Base-by-base conservation (phyloP, 176 grass and related monocot species). In the Luzula sylvatica region DNA sequence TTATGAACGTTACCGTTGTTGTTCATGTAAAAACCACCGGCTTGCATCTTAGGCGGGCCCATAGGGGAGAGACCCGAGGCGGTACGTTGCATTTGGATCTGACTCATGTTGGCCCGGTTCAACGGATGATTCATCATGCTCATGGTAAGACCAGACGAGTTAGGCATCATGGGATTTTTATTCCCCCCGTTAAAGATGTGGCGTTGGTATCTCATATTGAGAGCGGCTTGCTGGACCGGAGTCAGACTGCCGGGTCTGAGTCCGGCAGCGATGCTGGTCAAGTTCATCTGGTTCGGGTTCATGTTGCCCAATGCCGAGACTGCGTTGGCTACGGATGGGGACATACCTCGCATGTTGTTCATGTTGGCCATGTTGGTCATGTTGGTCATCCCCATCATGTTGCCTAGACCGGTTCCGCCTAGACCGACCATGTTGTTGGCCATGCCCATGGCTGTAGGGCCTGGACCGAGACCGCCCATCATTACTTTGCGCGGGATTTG, bases 41-140 rank as follows among this genome's bases (percentile, higher is more conserved):
- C 81, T 24, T 77, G 42, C 38, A 90, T 88, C 71, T 98, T 98
- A 56, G 92, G 92, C 56, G 92, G 92, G 26, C 78, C 92, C 92
- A 98, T 90, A 2, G 80, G 44, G 25, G 84, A 76, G 71, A 95
- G 7, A 14, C 56, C 38, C 13, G 38, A 67, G 72, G 72, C 63
- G 42, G 58, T 74, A 70, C 85, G 53, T 46, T 90, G 85, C 55
- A 87, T 18, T 20, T 72, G 56, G 63, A 87, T n/a, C 24, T 72
- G 56, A 62, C 1, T 74, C 15, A 90, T 74, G 69, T 71, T 90
- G 58, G 65, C 68, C 71, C 86, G 77, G 38, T 80, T 98, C 13
- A 90, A 49, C 2, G 65, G 56, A 39, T 82, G 87, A 2, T 55
- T 59, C 75, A 98, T 76, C 75, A 90, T 87, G 9, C n/a, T n/a